Percentiles rank a stretch among this genome's conserved stretches.
Conservation (phyloP, 805 yeast species). For the Candida lessepsii region DNA sequence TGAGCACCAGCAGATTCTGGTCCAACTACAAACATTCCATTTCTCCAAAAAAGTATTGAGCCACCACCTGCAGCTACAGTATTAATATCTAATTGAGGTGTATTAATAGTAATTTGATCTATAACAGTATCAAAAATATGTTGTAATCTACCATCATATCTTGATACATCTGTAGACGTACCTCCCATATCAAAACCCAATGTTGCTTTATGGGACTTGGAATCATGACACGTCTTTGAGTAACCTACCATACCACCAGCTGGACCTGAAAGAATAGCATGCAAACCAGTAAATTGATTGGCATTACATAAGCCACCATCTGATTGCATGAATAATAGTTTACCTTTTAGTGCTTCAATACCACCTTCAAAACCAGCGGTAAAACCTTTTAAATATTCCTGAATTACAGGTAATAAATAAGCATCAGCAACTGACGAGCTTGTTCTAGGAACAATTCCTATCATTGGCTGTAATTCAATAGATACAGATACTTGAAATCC, state of each 20-base stretch:
- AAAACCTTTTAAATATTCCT: slow-evolving; percentile 58
- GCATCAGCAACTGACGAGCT: slow-evolving; percentile 38
- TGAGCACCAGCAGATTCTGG: slow-evolving; percentile 19
- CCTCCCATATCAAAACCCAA: slow-evolving; percentile 45
- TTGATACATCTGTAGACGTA: slow-evolving; percentile 68
- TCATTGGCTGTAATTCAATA: slow-evolving; percentile 34
- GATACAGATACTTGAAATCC: slow-evolving; percentile 35
- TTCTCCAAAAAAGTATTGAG: slow-evolving; percentile 16
- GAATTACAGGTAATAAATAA: slow-evolving; percentile 31
- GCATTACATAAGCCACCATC: slow-evolving; percentile 92
- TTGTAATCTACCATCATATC: slow-evolving; percentile 66
- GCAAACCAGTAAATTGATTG: slow-evolving; percentile 73
- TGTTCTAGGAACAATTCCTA: slow-evolving; percentile 31
- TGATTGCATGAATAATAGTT: slow-evolving; percentile 86
- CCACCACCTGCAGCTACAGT: slow-evolving; percentile 33
- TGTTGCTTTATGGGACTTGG: slow-evolving; percentile 19
- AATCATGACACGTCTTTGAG: slow-evolving; percentile 71
- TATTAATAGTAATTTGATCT: slow-evolving; percentile 74
- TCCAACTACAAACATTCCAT: slow-evolving; percentile 4
- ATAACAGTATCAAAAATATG: slow-evolving; percentile 84
- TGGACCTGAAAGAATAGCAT: slow-evolving; percentile 89
- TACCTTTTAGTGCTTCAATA: slow-evolving; percentile 39
- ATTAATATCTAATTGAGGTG: slow-evolving; percentile 5
- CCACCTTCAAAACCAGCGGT: slow-evolving; percentile 53
- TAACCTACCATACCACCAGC: slow-evolving; percentile 97